Percentiles rank a stretch among this genome's conserved stretches.
Evolutionary conservation across 208 protist species (phyloP).

Genomic region (Crithidia sp.): DNA sequence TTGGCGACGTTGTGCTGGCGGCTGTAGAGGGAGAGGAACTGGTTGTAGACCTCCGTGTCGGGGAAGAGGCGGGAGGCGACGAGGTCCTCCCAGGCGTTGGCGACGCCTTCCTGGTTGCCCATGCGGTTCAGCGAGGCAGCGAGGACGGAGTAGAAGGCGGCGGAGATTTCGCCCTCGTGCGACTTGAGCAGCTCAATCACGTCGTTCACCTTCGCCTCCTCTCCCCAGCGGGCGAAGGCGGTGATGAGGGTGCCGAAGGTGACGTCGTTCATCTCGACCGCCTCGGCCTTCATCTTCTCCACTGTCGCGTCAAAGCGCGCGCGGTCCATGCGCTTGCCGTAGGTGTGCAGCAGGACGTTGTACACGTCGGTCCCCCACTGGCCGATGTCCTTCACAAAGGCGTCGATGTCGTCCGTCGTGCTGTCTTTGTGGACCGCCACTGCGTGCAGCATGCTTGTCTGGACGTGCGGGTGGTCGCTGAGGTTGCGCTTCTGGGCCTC

Average conservation of each 20-base stretch:
- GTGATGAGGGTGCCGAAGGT: constrained; percentile 91
- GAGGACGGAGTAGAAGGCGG: constrained; percentile 86
- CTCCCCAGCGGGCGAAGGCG: constrained; percentile 78
- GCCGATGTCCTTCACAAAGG: constrained; percentile 56
- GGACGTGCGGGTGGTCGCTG: constrained; percentile 82
- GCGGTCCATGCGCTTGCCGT: constrained; percentile 68
- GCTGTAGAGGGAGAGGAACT: constrained; percentile 85
- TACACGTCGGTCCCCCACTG: constrained; percentile 81
- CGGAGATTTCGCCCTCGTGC: constrained; percentile 74
- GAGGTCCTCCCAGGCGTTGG: constrained; percentile 87
- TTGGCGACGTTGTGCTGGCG: constrained; percentile 75
- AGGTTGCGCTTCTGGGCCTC: constrained; percentile 71
- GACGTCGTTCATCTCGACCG: constrained; percentile 87
- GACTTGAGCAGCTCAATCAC: constrained; percentile 81
- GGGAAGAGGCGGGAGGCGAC: constrained; percentile 83
- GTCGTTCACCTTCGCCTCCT: constrained; percentile 67
- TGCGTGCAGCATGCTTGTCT: constrained; percentile 82
- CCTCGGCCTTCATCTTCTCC: constrained; percentile 79
- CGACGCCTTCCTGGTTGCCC: constrained; percentile 80
- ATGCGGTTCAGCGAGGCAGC: constrained; percentile 83
- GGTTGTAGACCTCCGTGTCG: constrained; percentile 88
- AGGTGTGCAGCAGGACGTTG: constrained; percentile 88
- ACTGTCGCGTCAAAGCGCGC: constrained; percentile 69
- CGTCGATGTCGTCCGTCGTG: constrained; percentile 28
- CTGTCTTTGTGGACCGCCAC: constrained; percentile 34